These are phyloP conservation scores for Dictyostelium capitatum DNA, from an alignment of 78 protist genomes.

Conservation along the genomic window DNA sequence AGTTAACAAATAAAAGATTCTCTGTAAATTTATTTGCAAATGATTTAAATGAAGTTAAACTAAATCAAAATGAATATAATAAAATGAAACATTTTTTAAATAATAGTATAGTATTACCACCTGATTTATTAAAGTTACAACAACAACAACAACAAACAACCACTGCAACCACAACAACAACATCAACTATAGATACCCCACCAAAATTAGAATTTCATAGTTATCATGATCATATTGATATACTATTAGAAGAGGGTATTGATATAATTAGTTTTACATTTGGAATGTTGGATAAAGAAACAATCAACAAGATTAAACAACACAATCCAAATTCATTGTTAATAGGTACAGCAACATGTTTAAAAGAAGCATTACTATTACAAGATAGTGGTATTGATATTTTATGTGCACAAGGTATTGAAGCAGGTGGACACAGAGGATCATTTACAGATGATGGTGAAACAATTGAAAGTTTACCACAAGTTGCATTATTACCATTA, in stretches of 20 bases:
- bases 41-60: neutral
- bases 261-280: conserved; percentile 59
- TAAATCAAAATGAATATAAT: neutral
- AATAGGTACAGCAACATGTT: conserved; percentile 27
- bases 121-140: neutral
- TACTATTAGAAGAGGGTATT: neutral
- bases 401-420: conserved; percentile 27
- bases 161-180: neutral
- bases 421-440: conserved; percentile 78
- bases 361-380: conserved; percentile 15
- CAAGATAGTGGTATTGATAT: neutral
- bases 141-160: neutral
- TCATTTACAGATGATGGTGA: neutral
- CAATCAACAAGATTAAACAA: neutral
- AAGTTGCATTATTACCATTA: neutral
- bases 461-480: neutral
- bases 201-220: neutral
- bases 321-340: neutral
- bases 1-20: conserved; percentile 19
- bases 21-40: conserved; percentile 39
- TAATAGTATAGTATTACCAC: neutral
- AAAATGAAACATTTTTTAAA: neutral
- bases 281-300: neutral
- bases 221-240: neutral
- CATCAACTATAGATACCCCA: neutral